Base-by-base conservation (phyloP, 345 rosid species). In the Citrus reticulata region DNA sequence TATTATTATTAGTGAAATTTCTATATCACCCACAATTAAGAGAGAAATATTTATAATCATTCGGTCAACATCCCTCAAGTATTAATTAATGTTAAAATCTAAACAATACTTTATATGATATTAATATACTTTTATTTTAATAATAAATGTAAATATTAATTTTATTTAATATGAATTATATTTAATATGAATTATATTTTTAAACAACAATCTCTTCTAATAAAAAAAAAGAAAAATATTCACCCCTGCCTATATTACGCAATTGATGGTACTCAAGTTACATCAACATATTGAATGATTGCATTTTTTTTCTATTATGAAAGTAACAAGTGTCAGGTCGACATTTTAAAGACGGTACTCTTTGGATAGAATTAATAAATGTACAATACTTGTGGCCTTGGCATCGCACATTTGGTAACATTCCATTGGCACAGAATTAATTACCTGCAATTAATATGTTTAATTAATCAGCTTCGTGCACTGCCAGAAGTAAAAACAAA, bases 341-440 rank as follows among this genome's bases (percentile, higher is more conserved):
- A 2, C 16, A 68, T 3, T 32, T 65, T 19, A 32, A 17, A 1
- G 14, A 22, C 7, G 17, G 16, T 42, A 42, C 16, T 20, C 60
- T 57, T 20, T 20, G 24, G 22, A 57, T 57, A 57, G 13, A 14
- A 11, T 11, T 0, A 30, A 46, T 29, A 17, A 16, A 10, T 4
- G 30, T 69, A 13, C 5, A 68, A 35, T 16, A 37, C 24, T 20
- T 25, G 58, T 37, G 73, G 68, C 6, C 60, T 7, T 73, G 81
- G 77, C 59, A 22, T 39, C 37, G 24, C 68, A 30, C 49, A 65
- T 11, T 65, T 79, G 81, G 68, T 55, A 35, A 3, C 34, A 25
- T 73, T 58, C 59, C 63, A 58, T 22, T 7, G 68, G 46, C 77
- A 54, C 24, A 78, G 10, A 5, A 63, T 68, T 16, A 70, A 70